A percentile compares a stretch with the other conserved stretches of the same genome.
These are phyloP conservation scores for Gnetum montanum DNA, from an alignment of 75 land plant genomes.

Conservation along the genomic window DNA sequence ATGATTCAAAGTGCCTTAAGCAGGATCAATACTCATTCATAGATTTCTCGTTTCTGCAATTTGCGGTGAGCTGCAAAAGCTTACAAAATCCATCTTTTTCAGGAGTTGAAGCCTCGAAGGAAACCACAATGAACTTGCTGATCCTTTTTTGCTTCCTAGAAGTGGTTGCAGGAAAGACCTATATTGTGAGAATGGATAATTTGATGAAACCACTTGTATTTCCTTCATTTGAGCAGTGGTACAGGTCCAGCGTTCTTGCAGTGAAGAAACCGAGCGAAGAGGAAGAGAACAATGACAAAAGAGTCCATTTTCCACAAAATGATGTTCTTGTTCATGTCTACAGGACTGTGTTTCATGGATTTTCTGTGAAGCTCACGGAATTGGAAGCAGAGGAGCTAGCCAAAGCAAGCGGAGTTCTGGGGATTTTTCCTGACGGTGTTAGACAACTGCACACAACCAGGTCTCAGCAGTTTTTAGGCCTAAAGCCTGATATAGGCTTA, in stretches of 20 bases:
- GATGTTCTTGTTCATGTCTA: constrained; percentile 49
- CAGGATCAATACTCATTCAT: no score
- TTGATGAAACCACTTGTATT: constrained; percentile 50
- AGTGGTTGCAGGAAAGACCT: no score
- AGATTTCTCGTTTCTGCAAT: no score
- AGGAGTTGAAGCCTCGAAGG: no score
- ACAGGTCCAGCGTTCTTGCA: constrained; percentile 25
- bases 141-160: no score
- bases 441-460: constrained; percentile 85
- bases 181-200: constrained; percentile 52
- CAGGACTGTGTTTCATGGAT: constrained; percentile 70
- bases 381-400: constrained; percentile 24
- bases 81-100: no score
- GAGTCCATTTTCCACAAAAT: background rate
- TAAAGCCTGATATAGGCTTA: constrained; percentile 29
- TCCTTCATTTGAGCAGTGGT: constrained; percentile 51
- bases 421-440: constrained; percentile 45
- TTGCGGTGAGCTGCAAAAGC: no score
- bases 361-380: constrained; percentile 48
- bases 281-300: background rate
- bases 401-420: constrained; percentile 42
- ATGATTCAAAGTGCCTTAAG: no score
- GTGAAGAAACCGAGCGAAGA: constrained; percentile 13
- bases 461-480: constrained; percentile 86
- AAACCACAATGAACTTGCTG: no score